These are phyloP conservation scores for Alternaria consortialis DNA, from an alignment of 2,329 filamentous ascomycete genomes.

Conservation along the genomic window DNA sequence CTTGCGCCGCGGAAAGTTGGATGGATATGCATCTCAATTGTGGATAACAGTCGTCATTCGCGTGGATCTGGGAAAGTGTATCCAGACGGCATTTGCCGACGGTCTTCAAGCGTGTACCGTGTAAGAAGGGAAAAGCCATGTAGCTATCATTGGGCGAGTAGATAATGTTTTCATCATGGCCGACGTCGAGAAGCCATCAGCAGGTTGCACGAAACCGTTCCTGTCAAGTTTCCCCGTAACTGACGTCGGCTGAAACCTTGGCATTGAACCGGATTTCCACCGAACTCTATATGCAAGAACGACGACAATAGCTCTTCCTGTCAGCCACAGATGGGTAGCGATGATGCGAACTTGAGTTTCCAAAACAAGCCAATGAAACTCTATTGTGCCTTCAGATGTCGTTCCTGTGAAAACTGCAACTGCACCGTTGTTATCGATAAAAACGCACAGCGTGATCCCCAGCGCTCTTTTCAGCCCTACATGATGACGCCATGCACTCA, in stretches of 20 bases:
- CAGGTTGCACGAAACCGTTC: not conserved
- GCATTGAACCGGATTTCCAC: not conserved
- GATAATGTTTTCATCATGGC: not conserved
- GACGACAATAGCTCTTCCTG: not conserved
- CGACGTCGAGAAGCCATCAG: not conserved
- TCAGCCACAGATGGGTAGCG: not conserved
- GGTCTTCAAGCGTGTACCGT: not conserved
- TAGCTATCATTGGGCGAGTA: not conserved
- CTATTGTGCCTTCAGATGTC: not conserved
- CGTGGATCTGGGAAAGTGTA: not conserved
- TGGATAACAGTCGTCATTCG: slow-evolving; percentile 3
- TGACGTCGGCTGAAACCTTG: not conserved
- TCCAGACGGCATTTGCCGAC: not conserved
- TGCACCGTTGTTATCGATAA: slow-evolving; percentile 12
- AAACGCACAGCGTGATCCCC: not conserved
- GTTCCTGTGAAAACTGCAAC: not conserved
- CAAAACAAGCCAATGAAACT: not conserved
- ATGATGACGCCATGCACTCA: slow-evolving; percentile 15
- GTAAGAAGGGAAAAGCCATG: not conserved
- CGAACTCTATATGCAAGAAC: not conserved
- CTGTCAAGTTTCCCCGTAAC: not conserved
- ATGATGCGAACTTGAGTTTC: not conserved
- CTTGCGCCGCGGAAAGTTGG: not conserved
- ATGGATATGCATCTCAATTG: not conserved
- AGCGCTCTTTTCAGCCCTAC: slow-evolving; percentile 12